Base-by-base conservation (phyloP, 768 basidiomycete species). In the Suillus subalutaceus region DNA sequence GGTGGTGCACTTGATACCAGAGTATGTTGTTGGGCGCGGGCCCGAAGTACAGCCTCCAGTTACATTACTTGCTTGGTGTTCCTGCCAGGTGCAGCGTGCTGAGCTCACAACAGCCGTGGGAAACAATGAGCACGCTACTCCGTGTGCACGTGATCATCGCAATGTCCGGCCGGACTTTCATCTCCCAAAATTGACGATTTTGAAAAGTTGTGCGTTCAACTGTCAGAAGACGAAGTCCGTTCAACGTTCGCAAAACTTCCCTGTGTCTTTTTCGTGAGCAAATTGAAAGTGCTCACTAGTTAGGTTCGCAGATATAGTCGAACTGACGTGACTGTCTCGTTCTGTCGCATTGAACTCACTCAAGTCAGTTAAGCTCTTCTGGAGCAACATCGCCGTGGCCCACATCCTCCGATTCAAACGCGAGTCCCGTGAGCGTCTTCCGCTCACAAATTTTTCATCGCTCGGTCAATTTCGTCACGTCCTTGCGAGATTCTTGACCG, bases 401-500 rank as follows among this genome's bases (percentile, higher is more conserved):
- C 71, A 74, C 59, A 70, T 78, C 35, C 18, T 64, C 56, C 63
- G 41, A 16, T 75, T 70, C 70, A 77, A 67, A 64, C 70, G 69
- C 64, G 66, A 75, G 35, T 69, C 68, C 41, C 76, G 77, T 40
- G 72, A 75, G 59, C 78, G 73, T 41, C 71, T 77, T 4, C 78
- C 79, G 12, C 79, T 84, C 61, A 86, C 88, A 41, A 81, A 0
- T 77, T 85, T 26, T 44, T 80, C 88, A 2, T 68, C 85, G 4
- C 74, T 76, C 63, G 82, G 86, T 50, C 86, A 90, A 70, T 90
- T 91, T 70, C 80, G 79, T 65, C 85, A 85, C 72, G 83, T 85
- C 63, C 75, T 89, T 56, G 75, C 82, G 65, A 85, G 82, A 65
- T 80, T 90, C 58, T 72, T 91, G 59, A 76, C 83, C 50, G 78